These are phyloP conservation scores for Dillenia turbinata DNA, from an alignment of 164 flowering plant genomes.

Conservation along the genomic window DNA sequence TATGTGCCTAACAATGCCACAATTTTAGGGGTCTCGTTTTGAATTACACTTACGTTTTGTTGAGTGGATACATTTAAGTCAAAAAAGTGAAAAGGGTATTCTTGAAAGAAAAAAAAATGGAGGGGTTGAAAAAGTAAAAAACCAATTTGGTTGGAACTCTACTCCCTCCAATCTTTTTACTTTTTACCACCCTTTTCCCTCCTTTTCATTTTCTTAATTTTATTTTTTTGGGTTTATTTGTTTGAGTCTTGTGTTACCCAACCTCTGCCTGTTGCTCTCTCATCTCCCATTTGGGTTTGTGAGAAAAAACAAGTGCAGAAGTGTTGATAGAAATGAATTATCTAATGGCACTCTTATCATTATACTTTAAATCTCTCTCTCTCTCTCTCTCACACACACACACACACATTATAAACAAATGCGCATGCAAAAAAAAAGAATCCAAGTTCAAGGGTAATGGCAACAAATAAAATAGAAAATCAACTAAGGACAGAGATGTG, in stretches of 20 bases:
- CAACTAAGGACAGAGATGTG: too few relatives aligned
- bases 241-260: slow-evolving; percentile 21
- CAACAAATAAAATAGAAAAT: too few relatives aligned
- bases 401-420: too few relatives aligned
- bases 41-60: not conserved
- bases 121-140: too few relatives aligned
- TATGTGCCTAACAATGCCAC: too few relatives aligned
- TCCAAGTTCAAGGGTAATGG: too few relatives aligned
- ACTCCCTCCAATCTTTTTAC: slow-evolving; percentile 3
- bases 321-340: slow-evolving; percentile 26
- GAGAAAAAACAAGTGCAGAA: slow-evolving; percentile 21
- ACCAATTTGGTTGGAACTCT: not conserved
- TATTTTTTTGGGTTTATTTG: not conserved
- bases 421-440: too few relatives aligned
- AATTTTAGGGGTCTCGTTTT: not conserved
- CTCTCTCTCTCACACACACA: too few relatives aligned
- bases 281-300: slow-evolving; percentile 18
- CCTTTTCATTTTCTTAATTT: slow-evolving; percentile 1
- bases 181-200: not conserved
- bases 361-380: too few relatives aligned
- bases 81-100: not conserved
- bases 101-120: not conserved
- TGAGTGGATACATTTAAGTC: not conserved
- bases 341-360: not conserved
- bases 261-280: slow-evolving; percentile 46